Conservation (phyloP, 768 basidiomycete genomes). For the Suillus weaverae region DNA sequence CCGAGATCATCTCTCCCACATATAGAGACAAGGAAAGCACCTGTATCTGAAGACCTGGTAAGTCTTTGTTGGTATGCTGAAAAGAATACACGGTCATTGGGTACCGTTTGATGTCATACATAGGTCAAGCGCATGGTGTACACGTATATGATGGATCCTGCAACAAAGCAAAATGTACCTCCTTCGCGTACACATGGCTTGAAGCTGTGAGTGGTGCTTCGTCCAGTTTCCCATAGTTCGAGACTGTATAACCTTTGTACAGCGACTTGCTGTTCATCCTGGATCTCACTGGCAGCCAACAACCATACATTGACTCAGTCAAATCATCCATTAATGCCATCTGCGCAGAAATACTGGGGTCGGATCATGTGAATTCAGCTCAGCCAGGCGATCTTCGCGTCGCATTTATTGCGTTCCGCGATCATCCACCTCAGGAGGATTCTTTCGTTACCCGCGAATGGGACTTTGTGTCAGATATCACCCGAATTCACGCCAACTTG, state of each 20-base stretch:
- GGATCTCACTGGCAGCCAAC: constrained; percentile 51
- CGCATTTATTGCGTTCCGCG: constrained; percentile 50
- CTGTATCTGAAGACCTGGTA: not conserved
- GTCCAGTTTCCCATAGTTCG: too few species aligned
- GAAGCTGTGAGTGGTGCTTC: constrained; percentile 5
- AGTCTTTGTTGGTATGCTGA: not conserved
- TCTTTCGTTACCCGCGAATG: constrained; percentile 45
- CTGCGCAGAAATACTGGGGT: constrained; percentile 38
- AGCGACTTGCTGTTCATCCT: constrained; percentile 51
- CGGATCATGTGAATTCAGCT: constrained; percentile 40
- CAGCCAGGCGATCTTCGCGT: constrained; percentile 42
- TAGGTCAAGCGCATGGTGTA: constrained; percentile 1
- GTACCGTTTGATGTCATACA: not conserved
- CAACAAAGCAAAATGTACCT: not conserved
- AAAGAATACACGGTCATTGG: not conserved
- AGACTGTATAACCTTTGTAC: not conserved
- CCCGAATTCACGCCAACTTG: constrained; percentile 37
- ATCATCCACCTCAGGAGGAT: constrained; percentile 49
- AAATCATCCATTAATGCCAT: constrained; percentile 16
- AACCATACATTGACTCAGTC: constrained; percentile 33
- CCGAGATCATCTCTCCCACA: not conserved
- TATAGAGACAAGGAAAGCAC: not conserved
- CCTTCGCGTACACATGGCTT: not conserved
- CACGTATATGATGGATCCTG: constrained; percentile 1
- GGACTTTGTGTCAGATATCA: constrained; percentile 42